Evolutionary conservation across 1,284 basidiomycete species (phyloP), one percentile per base, ranked within the genome.

Genomic region (Ustilago curta): DNA sequence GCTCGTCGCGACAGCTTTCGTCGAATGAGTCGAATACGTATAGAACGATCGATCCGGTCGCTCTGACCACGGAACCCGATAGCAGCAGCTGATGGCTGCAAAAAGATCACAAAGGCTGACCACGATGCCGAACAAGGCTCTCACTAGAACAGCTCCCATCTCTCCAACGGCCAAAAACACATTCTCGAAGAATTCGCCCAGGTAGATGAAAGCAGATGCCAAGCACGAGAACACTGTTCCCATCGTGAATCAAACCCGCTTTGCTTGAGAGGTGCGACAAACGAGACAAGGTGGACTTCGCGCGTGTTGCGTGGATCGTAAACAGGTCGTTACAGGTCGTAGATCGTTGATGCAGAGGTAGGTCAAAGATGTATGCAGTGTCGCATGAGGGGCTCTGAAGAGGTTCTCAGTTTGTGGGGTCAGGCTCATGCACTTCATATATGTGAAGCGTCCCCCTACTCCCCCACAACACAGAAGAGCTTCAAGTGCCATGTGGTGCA

Each of bases 31-130:
- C 12, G 52, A 25, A 47, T 74, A 78, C 4, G 48, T 59, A 49
- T 62, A 78, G 18, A 44, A 62, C 16, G 47, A 35, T 3, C 78
- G 65, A 25, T 78, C 78, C 7, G 79, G 79, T 43, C 79, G 61
- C 32, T 80, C 65, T 2, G 55, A 59, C 65, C 68, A 81, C 1
- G 78, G 79, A 3, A 80, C 78, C 25, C 73, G 62, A 44, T 50
- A 81, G 48, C 79, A 81, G 56, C 79, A 81, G 50, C 67, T 69
- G 48, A 71, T 54, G n/a, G 78, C 78, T 2, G 79, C 79, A 0
- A 81, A 67, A 18, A 80, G 31, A 43, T 81, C 79, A 50, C 78
- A 80, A 11, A 81, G 68, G n/a, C 73, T 66, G 29, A 81, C 70
- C 4, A 80, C 50, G 56, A 81, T 54, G 42, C 70, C 70, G 25